Evolutionary conservation across 2,329 filamentous ascomycete species (phyloP).

Genomic region (Neofusicoccum laricinum): DNA sequence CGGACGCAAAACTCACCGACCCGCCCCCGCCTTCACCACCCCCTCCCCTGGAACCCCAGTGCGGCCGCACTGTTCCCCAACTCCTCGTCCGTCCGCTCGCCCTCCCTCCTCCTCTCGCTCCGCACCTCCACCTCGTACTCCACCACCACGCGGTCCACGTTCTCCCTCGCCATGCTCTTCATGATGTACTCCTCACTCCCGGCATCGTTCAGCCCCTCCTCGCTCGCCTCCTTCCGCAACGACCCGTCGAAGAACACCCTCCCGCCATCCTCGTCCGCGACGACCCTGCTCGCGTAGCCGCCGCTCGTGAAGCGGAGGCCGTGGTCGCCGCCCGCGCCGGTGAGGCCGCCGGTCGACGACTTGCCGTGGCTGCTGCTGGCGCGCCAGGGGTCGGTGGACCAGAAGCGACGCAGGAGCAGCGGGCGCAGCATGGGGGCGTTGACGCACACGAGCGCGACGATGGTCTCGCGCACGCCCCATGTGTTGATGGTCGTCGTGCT

Average conservation of each 20-base stretch:
- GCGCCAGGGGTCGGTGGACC: conserved; percentile 19
- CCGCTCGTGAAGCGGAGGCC: neutral
- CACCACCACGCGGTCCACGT: neutral
- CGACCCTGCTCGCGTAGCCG: neutral
- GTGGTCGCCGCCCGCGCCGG: neutral
- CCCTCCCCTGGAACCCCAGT: neutral
- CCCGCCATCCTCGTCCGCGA: neutral
- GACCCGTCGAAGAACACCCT: neutral
- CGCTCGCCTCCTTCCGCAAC: neutral
- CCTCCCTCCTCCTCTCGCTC: neutral
- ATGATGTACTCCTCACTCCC: neutral
- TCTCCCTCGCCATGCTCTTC: neutral
- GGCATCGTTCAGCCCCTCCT: neutral
- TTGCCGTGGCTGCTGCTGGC: neutral
- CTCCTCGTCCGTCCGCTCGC: neutral
- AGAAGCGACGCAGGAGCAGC: conserved; percentile 28
- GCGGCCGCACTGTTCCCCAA: neutral
- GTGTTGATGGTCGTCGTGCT: conserved; percentile 33
- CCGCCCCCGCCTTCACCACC: neutral
- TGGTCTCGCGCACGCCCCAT: conserved; percentile 38
- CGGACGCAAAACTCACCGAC: neutral
- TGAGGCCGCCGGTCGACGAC: neutral
- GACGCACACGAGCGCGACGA: conserved; percentile 34
- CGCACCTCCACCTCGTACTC: neutral
- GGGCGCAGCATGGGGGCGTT: conserved; percentile 35